phyloP scores from a whole-genome alignment of 179 eudicot species.

The Monotropa hypopitys region DNA sequence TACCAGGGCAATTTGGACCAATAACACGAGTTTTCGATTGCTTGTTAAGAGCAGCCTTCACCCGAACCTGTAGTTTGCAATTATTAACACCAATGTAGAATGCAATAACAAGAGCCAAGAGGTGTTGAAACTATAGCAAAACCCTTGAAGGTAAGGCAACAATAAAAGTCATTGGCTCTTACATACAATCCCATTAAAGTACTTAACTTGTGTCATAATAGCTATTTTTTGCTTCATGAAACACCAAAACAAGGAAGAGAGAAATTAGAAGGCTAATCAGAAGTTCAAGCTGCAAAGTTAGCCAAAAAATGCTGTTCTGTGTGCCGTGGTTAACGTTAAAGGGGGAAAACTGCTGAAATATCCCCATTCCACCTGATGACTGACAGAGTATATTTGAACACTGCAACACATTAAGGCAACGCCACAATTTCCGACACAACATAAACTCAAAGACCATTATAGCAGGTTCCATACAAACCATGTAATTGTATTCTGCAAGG shows the following conservation, averaged over 20 bases:
- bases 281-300: background rate
- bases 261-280: background rate
- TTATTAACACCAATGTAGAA: background rate
- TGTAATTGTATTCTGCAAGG: background rate
- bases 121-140: background rate
- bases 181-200: background rate
- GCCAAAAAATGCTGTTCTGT: background rate
- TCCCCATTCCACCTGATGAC: background rate
- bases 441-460: background rate
- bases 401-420: background rate
- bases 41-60: slow-evolving; percentile 76
- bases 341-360: background rate
- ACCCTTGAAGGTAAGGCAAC: background rate
- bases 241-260: background rate
- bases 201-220: background rate
- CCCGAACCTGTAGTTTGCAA: slow-evolving; percentile 51
- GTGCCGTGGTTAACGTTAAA: background rate
- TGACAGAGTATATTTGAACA: background rate
- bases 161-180: background rate
- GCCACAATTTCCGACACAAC: background rate
- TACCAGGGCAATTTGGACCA: slow-evolving; percentile 99
- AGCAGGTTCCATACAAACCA: background rate
- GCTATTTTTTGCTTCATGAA: background rate
- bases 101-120: background rate
- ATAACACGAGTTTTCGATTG: slow-evolving; percentile 84